phyloP scores from a whole-genome alignment of 805 yeast species.

The Ogataea dorogensis region DNA sequence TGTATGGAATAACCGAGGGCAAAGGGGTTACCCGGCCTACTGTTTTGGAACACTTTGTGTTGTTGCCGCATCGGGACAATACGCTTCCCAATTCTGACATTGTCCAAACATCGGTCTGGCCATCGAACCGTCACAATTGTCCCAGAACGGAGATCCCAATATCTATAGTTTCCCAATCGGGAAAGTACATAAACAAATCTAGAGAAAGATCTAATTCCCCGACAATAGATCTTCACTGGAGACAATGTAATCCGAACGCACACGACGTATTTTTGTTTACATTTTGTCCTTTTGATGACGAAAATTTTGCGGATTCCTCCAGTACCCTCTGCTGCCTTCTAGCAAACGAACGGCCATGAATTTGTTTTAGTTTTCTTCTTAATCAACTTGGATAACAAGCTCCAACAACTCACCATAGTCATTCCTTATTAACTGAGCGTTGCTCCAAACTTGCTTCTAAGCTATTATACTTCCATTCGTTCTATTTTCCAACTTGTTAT shows the following conservation, averaged over 20 bases:
- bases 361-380: constrained; percentile 6
- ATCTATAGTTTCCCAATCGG: constrained; percentile 1
- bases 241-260: constrained; percentile 1
- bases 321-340: neutral
- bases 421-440: constrained; percentile 27
- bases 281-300: constrained; percentile 7
- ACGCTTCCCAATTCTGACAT: constrained; percentile 1
- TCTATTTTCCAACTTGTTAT: constrained; percentile 2
- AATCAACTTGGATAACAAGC: constrained; percentile 9
- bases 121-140: neutral
- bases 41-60: too few relatives aligned
- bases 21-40: neutral
- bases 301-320: constrained; percentile 8
- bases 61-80: neutral
- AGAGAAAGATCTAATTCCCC: neutral
- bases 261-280: constrained; percentile 17
- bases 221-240: neutral
- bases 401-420: constrained; percentile 32
- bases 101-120: constrained; percentile 4
- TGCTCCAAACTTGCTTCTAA: constrained; percentile 7
- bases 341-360: neutral
- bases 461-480: constrained; percentile 4
- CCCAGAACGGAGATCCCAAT: constrained; percentile 1
- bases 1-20: too few relatives aligned
- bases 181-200: constrained; percentile 2